Base-by-base conservation (phyloP, 2,329 filamentous ascomycete genomes). In the Xylariaceae sp. region DNA sequence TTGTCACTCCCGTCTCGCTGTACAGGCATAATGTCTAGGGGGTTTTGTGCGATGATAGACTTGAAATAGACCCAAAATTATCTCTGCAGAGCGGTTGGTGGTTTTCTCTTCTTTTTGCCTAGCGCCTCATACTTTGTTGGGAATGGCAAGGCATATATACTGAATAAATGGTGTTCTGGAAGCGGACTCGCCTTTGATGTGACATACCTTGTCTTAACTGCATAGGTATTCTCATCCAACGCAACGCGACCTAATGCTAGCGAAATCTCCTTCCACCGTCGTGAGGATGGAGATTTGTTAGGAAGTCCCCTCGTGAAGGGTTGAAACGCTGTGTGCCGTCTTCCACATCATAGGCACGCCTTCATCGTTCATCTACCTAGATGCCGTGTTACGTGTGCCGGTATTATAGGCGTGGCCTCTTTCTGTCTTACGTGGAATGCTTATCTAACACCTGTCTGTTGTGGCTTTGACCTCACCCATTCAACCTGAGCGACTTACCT, bases 21-120 rank as follows among this genome's bases (percentile, higher is more conserved):
- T 21, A 29, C 36, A 37, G 49, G 42, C 45, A 19, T 15, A 37
- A 49, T 44, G 30, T 47, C 21, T n/a, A 36, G 21, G 10, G n/a
- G 9, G 49, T 37, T 41, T 43, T 47, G 15, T 16, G 22, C 37
- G 42, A 52, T 42, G 45, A 52, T 56, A 58, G 50, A 58, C 30
- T 18, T 36, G 47, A 53, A 37, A 43, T 53, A 56, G 53, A 56
- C 29, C 51, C 48, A 53, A 42, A 36, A 16, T 16, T 32, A 34
- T 39, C 43, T 40, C 13, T 50, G 46, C 21, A 34, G 29, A 37
- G 21, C n/a, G 41, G 19, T 40, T 8, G 39, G 18, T 30, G 34
- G 52, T 37, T 32, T 49, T 49, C 16, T 34, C 41, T 51, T 55
- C 44, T 41, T 50, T 47, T 52, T 10, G 45, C 39, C 39, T 42